Evolutionary conservation across 1,284 basidiomycete genomes (phyloP).

Genomic region (Schizophyllum amplum): DNA sequence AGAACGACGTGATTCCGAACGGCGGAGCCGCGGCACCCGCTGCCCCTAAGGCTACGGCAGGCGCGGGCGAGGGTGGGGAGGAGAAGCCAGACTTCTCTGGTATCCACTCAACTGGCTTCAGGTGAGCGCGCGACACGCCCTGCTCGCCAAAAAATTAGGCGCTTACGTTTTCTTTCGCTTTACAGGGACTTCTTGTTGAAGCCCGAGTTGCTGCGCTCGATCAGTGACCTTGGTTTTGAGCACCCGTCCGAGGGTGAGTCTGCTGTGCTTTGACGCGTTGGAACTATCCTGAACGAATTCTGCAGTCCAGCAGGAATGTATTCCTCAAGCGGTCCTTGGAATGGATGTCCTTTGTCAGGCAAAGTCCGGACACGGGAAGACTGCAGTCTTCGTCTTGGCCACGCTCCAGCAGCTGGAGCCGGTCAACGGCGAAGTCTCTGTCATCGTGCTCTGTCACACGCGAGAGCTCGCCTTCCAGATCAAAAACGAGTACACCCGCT

Average conservation of each 20-base stretch:
- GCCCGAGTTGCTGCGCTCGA: conserved; percentile 94
- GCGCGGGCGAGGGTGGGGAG: conserved; percentile 64
- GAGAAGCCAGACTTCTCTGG: conserved; percentile 91
- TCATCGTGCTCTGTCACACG: conserved; percentile 97
- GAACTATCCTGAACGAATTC: background rate
- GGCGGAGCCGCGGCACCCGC: conserved; percentile 41
- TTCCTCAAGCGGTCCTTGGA: conserved; percentile 97
- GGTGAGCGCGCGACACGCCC: conserved; percentile 36
- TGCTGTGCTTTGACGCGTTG: background rate
- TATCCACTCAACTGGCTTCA: conserved; percentile 93
- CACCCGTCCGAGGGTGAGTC: conserved; percentile 95
- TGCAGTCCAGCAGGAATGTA: conserved; percentile 98
- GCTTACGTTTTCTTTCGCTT: conserved; percentile 12
- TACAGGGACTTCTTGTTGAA: conserved; percentile 92
- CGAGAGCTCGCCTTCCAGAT: conserved; percentile 99
- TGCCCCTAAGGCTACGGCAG: conserved; percentile 39
- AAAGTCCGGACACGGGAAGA: conserved; percentile 99
- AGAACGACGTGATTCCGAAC: conserved; percentile 76
- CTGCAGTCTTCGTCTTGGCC: conserved; percentile 97
- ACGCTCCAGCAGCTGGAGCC: conserved; percentile 98
- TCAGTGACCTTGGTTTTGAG: conserved; percentile 98
- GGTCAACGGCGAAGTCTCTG: conserved; percentile 95
- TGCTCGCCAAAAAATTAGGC: background rate
- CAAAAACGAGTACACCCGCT: conserved; percentile 98
- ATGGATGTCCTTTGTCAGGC: conserved; percentile 99